Evolutionary conservation across 1,284 basidiomycete genomes (phyloP), one percentile per base, ranked within the genome.

Genomic region (Sporisorium graminicola): DNA sequence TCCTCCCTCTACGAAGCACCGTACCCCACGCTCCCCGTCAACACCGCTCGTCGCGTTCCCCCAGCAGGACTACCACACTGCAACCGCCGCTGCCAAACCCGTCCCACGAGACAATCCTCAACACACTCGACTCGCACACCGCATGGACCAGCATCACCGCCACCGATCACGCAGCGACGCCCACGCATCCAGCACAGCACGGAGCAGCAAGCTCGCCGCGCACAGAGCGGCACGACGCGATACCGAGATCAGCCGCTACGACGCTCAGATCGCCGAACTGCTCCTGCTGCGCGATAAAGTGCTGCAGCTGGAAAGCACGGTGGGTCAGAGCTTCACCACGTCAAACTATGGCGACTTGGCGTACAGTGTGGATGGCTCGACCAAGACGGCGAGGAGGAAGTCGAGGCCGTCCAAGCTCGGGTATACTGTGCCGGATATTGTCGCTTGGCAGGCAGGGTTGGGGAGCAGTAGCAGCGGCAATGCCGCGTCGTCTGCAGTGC

Each of bases 371-470:
- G 54, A 40, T 43, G 59, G 7, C 53, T 54, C 27, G 55, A 50
- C 33, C 1, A 37, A 33, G 22, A 60, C 61, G 10, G 58, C 50
- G 7, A 57, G 52, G 44, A 52, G 27, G 31, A 59, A 51, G 26
- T 52, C 58, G 24, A 68, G 65, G 44, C 58, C 55, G 5, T 56
- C 58, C 14, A 68, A 68, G 44, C 58, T 58, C 5, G 71, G 71
- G 1, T 74, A 65, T 35, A 65, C 61, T 10, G n/a, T 54, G 46
- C 65, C 65, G 9, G 71, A 74, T n/a, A 74, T 74, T 37, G 26
- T 65, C 26, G 65, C 71, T 16, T 74, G 71, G 71, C 65, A 74
- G 27, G 61, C 57, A 5, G 70, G 70, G 5, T 57, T 73, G 12
- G 53, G 50, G 13, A 43, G 40, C 51, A 49, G 46, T 37, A 33